Conservation (phyloP, 495 filamentous ascomycete species). For the Aspergillus steynii region DNA sequence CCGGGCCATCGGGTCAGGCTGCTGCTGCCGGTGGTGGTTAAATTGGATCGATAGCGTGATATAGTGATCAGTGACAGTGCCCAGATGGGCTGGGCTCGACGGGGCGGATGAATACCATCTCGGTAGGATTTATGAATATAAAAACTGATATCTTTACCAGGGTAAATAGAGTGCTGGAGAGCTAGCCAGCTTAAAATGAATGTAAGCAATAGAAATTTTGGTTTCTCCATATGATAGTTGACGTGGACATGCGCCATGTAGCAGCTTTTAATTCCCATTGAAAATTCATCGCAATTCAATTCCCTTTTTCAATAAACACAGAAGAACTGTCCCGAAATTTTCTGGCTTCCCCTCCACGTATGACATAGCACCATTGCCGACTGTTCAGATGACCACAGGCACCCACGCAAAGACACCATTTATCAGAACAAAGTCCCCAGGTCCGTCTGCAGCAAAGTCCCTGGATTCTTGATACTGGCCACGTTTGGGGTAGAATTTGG, state of each 20-base stretch:
- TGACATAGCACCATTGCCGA: no score
- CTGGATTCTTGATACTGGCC: neutral
- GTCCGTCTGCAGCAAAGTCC: slow-evolving; percentile 26
- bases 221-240: neutral
- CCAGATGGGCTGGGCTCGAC: neutral
- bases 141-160: neutral
- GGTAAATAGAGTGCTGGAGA: neutral
- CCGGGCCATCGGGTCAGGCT: slow-evolving; percentile 20
- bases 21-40: slow-evolving; percentile 32
- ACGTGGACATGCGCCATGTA: neutral
- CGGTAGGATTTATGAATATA: neutral
- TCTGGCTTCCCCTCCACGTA: no score
- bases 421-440: slow-evolving; percentile 37
- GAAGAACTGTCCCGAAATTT: no score
- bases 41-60: slow-evolving; percentile 5
- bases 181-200: neutral
- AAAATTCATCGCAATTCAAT: no score
- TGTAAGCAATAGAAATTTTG: neutral
- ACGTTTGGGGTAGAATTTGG: neutral
- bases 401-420: no score
- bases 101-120: neutral
- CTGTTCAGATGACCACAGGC: no score
- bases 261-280: neutral
- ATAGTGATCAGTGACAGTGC: neutral
- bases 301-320: no score